Percentiles rank a stretch among this genome's conserved stretches.
phyloP scores from a whole-genome alignment of 2,329 filamentous ascomycete species.

The Penicillium decumbens region DNA sequence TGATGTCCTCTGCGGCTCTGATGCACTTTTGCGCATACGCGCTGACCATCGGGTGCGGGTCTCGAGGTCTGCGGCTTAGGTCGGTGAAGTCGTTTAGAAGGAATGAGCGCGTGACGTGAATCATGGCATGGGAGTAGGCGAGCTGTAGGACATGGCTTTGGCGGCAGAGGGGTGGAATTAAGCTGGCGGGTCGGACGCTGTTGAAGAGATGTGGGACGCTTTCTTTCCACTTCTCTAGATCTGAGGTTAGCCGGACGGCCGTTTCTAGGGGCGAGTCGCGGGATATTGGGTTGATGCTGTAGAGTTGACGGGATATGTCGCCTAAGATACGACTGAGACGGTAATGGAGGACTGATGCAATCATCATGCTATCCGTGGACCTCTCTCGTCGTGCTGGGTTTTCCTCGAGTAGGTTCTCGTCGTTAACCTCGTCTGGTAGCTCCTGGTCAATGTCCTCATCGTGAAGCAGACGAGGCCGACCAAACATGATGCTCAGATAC shows the following conservation, averaged over 20 bases:
- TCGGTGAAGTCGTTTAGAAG: constrained; percentile 38
- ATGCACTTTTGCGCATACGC: constrained; percentile 44
- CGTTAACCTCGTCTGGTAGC: constrained; percentile 53
- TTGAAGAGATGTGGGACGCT: constrained; percentile 35
- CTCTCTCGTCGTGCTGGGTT: constrained; percentile 35
- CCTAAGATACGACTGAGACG: constrained; percentile 50
- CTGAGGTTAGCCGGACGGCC: constrained; percentile 32
- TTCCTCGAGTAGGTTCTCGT: constrained; percentile 52
- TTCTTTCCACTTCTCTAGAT: constrained; percentile 37
- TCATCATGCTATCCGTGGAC: constrained; percentile 39
- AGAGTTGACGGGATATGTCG: constrained; percentile 46
- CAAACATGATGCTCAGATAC: constrained; percentile 60
- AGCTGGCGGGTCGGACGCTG: constrained; percentile 33
- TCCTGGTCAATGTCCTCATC: constrained; percentile 62
- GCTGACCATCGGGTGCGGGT: constrained; percentile 30
- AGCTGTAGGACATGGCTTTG: constrained; percentile 40
- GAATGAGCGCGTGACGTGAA: constrained; percentile 37
- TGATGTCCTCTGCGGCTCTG: constrained; percentile 40
- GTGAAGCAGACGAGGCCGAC: constrained; percentile 56
- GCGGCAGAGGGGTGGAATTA: constrained; percentile 37
- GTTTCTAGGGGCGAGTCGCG: constrained; percentile 31
- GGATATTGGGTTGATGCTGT: constrained; percentile 32
- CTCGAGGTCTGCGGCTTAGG: constrained; percentile 28
- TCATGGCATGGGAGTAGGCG: constrained; percentile 39
- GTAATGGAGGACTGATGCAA: constrained; percentile 38